Conservation (phyloP, 2,329 filamentous ascomycete species). For the Cryphonectria naterciae region DNA sequence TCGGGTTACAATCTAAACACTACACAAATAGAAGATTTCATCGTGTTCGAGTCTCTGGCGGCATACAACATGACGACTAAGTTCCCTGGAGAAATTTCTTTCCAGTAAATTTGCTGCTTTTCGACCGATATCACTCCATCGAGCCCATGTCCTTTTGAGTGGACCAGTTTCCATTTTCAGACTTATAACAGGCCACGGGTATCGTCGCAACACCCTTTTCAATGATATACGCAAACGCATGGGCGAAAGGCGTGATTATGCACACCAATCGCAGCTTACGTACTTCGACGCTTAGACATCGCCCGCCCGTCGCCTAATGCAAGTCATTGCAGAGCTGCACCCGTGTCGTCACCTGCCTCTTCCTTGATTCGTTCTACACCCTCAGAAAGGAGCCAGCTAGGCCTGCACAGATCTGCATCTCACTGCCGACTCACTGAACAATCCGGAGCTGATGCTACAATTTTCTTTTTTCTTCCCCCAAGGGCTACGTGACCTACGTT, state of each 20-base stretch:
- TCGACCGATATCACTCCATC: conserved; percentile 4
- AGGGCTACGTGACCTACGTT: neutral
- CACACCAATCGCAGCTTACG: conserved; percentile 8
- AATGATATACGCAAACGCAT: conserved; percentile 4
- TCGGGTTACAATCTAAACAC: neutral
- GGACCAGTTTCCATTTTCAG: conserved; percentile 1
- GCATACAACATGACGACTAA: neutral
- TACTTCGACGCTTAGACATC: neutral
- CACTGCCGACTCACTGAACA: neutral
- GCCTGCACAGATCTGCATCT: neutral
- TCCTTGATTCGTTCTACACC: neutral
- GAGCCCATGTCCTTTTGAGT: conserved; percentile 7
- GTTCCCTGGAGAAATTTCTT: neutral
- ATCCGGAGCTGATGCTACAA: neutral
- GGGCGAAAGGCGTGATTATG: conserved; percentile 14
- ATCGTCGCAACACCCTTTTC: neutral
- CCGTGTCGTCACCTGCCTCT: neutral
- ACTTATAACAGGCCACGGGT: neutral
- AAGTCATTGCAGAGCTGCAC: conserved; percentile 7
- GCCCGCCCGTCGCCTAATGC: neutral
- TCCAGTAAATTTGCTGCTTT: conserved; percentile 9
- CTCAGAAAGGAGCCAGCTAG: neutral
- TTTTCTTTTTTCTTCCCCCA: neutral
- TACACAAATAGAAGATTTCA: neutral
- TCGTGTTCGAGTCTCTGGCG: neutral